phyloP scores from a whole-genome alignment of 179 eudicot species.

The Amaranthus tricolor region DNA sequence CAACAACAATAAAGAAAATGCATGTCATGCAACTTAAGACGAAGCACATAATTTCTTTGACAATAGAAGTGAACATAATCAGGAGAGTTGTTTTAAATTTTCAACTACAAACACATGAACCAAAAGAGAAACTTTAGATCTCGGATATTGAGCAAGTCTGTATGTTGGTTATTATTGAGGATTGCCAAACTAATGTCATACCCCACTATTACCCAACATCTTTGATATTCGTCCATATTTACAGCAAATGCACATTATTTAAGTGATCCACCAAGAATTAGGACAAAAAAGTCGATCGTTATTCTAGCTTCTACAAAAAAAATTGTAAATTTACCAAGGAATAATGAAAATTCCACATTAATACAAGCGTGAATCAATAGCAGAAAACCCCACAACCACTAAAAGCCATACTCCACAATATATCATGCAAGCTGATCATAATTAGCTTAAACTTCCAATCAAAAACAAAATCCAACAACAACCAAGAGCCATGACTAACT shows the following conservation, averaged over 20 bases:
- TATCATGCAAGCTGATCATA: too few species aligned
- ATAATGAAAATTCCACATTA: background rate
- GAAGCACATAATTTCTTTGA: background rate
- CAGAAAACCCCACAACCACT: too few species aligned
- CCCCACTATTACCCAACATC: constrained; percentile 20
- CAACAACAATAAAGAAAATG: background rate
- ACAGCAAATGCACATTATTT: constrained; percentile 36
- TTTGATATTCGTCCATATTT: constrained; percentile 30
- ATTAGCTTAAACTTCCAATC: too few species aligned
- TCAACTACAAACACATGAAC: background rate
- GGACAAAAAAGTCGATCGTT: constrained; percentile 18
- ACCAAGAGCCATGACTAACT: too few species aligned
- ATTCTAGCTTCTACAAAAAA: background rate
- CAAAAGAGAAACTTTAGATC: background rate
- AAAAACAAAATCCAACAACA: too few species aligned
- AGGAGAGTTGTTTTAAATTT: background rate
- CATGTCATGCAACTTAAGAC: background rate
- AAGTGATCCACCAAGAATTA: constrained; percentile 41
- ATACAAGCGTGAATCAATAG: background rate
- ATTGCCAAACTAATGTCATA: constrained; percentile 11
- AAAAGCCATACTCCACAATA: too few species aligned
- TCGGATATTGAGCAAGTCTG: constrained; percentile 6
- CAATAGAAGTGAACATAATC: background rate
- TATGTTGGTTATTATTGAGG: constrained; percentile 20
- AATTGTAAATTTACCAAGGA: background rate